Evolutionary conservation across 371 early-diverging fungal genomes (phyloP).

Genomic region (Lichtheimia ramosa): DNA sequence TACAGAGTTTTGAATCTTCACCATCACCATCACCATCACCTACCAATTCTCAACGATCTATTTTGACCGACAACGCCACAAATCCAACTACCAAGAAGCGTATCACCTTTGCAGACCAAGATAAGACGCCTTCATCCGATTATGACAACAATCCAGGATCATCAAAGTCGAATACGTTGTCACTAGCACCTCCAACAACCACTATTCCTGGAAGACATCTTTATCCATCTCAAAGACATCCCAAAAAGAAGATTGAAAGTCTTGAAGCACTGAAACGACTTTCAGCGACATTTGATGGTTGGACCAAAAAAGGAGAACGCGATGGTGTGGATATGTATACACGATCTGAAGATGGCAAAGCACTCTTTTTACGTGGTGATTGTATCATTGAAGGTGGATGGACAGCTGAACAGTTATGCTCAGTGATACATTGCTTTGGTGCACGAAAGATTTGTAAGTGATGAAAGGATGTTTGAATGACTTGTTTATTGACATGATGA

Average conservation of each 20-base stretch:
- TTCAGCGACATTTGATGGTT: constrained; percentile 16
- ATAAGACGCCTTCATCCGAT: constrained; percentile 16
- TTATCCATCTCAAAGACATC: constrained; percentile 24
- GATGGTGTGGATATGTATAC: constrained; percentile 11
- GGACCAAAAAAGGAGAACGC: constrained; percentile 10
- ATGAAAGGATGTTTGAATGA: not conserved
- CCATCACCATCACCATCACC: constrained; percentile 11
- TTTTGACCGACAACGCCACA: not conserved
- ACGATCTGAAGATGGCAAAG: constrained; percentile 5
- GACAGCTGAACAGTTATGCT: constrained; percentile 58
- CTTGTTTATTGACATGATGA: not conserved
- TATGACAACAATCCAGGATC: not conserved
- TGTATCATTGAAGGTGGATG: constrained; percentile 51
- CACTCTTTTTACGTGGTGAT: constrained; percentile 52
- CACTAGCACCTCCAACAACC: constrained; percentile 3
- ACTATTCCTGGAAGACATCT: constrained; percentile 8
- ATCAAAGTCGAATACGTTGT: not conserved
- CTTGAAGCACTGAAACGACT: constrained; percentile 16
- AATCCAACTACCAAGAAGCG: constrained; percentile 19
- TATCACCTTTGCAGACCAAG: constrained; percentile 36
- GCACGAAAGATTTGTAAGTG: constrained; percentile 46
- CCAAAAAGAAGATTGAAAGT: constrained; percentile 17
- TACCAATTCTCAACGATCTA: constrained; percentile 22
- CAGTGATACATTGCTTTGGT: constrained; percentile 42
- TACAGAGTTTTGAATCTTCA: constrained; percentile 6